phyloP scores from a whole-genome alignment of 495 filamentous ascomycete species.

The Aspergillus heteromorphus region DNA sequence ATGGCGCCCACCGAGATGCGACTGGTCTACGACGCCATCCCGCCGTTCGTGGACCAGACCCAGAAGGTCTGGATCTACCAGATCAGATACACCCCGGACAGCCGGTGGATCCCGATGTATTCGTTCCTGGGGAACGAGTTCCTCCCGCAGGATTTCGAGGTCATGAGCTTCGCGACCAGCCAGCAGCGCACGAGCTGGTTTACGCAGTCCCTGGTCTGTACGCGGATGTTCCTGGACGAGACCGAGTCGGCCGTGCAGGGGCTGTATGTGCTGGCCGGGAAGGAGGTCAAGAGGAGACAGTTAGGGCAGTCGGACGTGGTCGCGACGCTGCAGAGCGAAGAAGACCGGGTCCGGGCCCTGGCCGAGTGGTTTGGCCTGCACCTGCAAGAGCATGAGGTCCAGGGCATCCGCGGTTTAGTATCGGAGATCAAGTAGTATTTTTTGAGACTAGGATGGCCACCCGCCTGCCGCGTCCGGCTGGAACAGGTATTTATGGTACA shows the following conservation, averaged over 20 bases:
- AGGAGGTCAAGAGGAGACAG: constrained; percentile 51
- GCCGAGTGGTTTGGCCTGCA: constrained; percentile 51
- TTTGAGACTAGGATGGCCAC: background rate
- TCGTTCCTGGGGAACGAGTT: constrained; percentile 59
- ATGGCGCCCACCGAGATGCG: constrained; percentile 48
- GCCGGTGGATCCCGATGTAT: constrained; percentile 49
- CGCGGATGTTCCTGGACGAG: constrained; percentile 45
- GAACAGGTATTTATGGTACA: constrained; percentile 15
- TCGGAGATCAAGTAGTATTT: constrained; percentile 42
- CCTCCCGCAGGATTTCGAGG: constrained; percentile 48
- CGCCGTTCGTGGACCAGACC: constrained; percentile 34
- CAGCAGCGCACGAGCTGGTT: constrained; percentile 46
- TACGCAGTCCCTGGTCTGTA: constrained; percentile 45
- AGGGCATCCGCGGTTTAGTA: constrained; percentile 42
- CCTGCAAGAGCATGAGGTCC: constrained; percentile 46
- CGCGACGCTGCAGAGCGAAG: constrained; percentile 41
- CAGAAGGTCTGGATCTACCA: constrained; percentile 58
- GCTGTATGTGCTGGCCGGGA: constrained; percentile 50
- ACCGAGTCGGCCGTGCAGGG: constrained; percentile 43
- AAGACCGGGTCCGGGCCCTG: constrained; percentile 49
- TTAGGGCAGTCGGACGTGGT: constrained; percentile 49
- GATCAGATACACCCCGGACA: constrained; percentile 38
- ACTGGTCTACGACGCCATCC: constrained; percentile 38
- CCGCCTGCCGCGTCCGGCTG: constrained; percentile 5
- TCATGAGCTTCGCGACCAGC: constrained; percentile 56